phyloP scores from a whole-genome alignment of 352 stramenopile species.

The Paralagenidium karlingii region DNA sequence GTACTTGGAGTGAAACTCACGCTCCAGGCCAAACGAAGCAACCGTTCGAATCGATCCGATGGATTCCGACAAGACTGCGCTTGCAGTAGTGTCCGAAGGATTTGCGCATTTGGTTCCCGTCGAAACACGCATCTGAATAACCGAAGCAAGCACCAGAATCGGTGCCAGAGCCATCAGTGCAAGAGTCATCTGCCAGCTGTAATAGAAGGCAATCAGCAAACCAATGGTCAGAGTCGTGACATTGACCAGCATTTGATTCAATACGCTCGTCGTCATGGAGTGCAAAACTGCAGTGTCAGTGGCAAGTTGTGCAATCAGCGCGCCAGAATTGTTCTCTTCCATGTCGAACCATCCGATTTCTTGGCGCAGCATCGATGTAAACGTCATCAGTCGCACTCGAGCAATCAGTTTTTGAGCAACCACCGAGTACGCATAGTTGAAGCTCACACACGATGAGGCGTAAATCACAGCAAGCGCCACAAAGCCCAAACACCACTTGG shows the following conservation, averaged over 20 bases:
- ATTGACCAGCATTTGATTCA: constrained; percentile 44
- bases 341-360: constrained; percentile 78
- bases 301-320: constrained; percentile 42
- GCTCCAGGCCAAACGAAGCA: constrained; percentile 30
- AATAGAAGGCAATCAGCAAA: constrained; percentile 20
- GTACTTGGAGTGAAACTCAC: constrained; percentile 12
- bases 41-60: constrained; percentile 47
- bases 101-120: constrained; percentile 22
- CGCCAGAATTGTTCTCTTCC: constrained; percentile 55
- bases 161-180: constrained; percentile 33
- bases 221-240: constrained; percentile 12
- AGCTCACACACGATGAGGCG: constrained; percentile 16
- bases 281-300: constrained; percentile 68
- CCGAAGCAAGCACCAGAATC: constrained; percentile 18
- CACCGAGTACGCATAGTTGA: constrained; percentile 41
- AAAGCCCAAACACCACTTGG: constrained; percentile 23
- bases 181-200: constrained; percentile 31
- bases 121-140: constrained; percentile 24
- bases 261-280: constrained; percentile 46
- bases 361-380: constrained; percentile 46
- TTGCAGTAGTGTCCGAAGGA: constrained; percentile 18
- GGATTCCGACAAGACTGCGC: constrained; percentile 21
- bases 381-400: constrained; percentile 27
- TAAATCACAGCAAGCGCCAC: constrained; percentile 23
- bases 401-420: constrained; percentile 29